A percentile compares a stretch with the other conserved stretches of the same genome.
Evolutionary conservation across 2,329 filamentous ascomycete species (phyloP).

Genomic region (Cladophialophora immunda): DNA sequence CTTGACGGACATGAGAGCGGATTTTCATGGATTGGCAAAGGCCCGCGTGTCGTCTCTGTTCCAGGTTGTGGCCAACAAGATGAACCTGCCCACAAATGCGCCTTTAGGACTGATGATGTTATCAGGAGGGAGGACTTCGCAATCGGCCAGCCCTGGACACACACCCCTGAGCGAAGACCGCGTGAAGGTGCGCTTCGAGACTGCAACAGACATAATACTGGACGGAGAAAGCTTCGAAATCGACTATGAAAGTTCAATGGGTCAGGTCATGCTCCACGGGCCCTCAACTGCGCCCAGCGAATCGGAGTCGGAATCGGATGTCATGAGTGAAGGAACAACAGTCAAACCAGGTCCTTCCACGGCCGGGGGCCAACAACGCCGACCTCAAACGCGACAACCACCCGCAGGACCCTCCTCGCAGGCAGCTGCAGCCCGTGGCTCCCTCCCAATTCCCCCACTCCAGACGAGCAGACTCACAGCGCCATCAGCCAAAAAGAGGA

Average conservation of each 20-base stretch:
- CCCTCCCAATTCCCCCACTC: conserved; percentile 27
- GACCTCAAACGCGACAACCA: conserved; percentile 30
- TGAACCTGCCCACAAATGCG: conserved; percentile 69
- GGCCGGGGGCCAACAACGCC: conserved; percentile 21
- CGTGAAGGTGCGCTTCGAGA: conserved; percentile 70
- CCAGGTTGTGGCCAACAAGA: conserved; percentile 81
- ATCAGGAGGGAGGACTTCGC: conserved; percentile 67
- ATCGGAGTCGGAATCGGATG: conserved; percentile 36
- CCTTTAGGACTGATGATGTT: conserved; percentile 72
- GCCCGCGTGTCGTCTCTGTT: conserved; percentile 76
- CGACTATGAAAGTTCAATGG: conserved; percentile 34
- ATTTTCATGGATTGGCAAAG: conserved; percentile 77
- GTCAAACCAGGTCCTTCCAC: conserved; percentile 18
- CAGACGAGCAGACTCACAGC: conserved; percentile 29
- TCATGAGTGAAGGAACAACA: conserved; percentile 29
- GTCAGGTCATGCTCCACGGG: conserved; percentile 34
- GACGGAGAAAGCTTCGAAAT: conserved; percentile 48
- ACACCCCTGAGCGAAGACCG: conserved; percentile 74
- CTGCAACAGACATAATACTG: conserved; percentile 53
- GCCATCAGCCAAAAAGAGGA: conserved; percentile 34
- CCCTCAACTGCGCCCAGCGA: conserved; percentile 25
- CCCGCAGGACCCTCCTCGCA: conserved; percentile 20
- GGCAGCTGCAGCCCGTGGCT: conserved; percentile 9
- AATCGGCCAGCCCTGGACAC: conserved; percentile 72
- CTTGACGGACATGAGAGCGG: conserved; percentile 64